Conservation (phyloP, 371 early-diverging fungal species). For the Haplosporangium sp. region DNA sequence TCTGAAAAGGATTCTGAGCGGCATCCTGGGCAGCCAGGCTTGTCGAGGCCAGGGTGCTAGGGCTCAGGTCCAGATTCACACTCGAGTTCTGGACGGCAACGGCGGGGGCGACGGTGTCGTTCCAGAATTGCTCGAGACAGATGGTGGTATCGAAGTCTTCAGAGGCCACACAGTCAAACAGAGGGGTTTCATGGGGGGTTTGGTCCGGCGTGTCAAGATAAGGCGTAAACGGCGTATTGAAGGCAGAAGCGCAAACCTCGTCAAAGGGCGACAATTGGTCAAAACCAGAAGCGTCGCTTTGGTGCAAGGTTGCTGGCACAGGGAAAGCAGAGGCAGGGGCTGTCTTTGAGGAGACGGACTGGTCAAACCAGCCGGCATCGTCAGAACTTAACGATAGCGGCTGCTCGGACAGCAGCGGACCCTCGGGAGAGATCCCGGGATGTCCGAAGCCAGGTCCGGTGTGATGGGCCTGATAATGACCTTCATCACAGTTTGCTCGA, state of each 20-base stretch:
- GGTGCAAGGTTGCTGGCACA: constrained; percentile 22
- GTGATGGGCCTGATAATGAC: no score
- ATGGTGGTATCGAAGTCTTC: constrained; percentile 35
- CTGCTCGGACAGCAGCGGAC: constrained; percentile 25
- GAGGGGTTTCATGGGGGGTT: constrained; percentile 43
- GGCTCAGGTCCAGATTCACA: constrained; percentile 20
- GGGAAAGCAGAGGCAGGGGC: constrained; percentile 35
- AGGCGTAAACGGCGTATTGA: constrained; percentile 43
- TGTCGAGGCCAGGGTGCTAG: constrained; percentile 19
- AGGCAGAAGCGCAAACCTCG: constrained; percentile 47
- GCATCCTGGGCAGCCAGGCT: constrained; percentile 11
- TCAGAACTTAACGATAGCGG: constrained; percentile 34
- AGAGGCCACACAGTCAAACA: constrained; percentile 54
- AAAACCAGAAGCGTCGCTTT: constrained; percentile 39
- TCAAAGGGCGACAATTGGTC: constrained; percentile 53
- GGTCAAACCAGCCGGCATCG: constrained; percentile 32
- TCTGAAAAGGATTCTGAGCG: constrained; percentile 14
- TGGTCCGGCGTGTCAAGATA: constrained; percentile 56
- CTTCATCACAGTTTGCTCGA: no score
- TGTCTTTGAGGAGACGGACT: constrained; percentile 20
- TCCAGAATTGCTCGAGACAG: constrained; percentile 41
- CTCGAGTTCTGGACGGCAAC: constrained; percentile 7
- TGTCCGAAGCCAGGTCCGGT: constrained; percentile 11
- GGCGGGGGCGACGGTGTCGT: constrained; percentile 4
- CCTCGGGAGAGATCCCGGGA: constrained; percentile 3